Base-by-base conservation (phyloP, 225 moss, liverwort and hornwort species). In the Marchantia polymorpha region DNA sequence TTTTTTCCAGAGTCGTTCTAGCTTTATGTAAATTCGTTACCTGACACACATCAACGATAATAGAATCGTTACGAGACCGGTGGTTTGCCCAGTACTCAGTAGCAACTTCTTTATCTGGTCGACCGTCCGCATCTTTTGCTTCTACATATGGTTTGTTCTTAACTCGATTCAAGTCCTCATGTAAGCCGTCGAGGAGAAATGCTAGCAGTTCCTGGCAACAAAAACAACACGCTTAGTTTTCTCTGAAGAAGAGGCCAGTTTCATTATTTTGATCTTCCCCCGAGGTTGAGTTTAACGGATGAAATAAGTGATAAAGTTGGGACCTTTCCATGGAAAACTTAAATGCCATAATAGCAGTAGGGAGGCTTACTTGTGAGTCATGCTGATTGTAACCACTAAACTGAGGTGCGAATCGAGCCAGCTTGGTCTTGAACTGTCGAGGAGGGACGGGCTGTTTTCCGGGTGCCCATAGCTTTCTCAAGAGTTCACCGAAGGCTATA, bases 371-470 rank as follows among this genome's bases (percentile, higher is more conserved):
- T 72, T 88, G 87, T 55, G 87, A 88, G 52, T 88, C 87, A 50
- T 88, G 87, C 72, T 88, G 87, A 76, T 88, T 85, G 48, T 88
- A 88, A 51, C 87, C 87, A 73, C 87, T 88, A 72, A 88, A 88
- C 39, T 88, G 87, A 13, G 87, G 87, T 52, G 87, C 87, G 27
- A 88, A 88, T 48, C 87, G 82, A 50, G 87, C 87, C 25, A 88
- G 78, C 64, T 85, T 88, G 70, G 87, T 88, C 75, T 88, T 88
- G 31, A 88, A 88, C 16, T 84, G 77, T 56, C 85, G 83, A 14
- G 87, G 87, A 16, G 87, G 83, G 31, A 85, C 78, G 49, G 87
- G 85, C 63, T 88, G 87, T 56, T 85, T 83, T 17, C 87, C 85
- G 4, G 81, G 80, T 63, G 83, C 83, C 85, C 87, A 88, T 14